phyloP scores from a whole-genome alignment of 495 filamentous ascomycete genomes.

The Aspergillus taichungensis region DNA sequence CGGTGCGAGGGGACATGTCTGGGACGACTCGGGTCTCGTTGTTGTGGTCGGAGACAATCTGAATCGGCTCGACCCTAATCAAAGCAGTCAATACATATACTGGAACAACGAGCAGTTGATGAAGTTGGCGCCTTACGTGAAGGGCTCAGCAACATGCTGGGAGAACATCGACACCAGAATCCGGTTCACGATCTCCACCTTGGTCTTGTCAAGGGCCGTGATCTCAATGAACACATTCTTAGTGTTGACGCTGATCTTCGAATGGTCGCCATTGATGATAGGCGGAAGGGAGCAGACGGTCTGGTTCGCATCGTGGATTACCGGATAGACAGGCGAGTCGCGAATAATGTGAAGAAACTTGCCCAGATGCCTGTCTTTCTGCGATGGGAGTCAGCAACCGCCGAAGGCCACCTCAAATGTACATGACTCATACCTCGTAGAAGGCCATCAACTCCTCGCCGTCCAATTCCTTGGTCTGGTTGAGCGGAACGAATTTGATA shows the following conservation, averaged over 20 bases:
- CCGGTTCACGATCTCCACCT: conserved; percentile 90
- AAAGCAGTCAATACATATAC: not conserved
- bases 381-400: conserved; percentile 8
- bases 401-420: not conserved
- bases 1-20: conserved; percentile 62
- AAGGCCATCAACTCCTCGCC: conserved; percentile 86
- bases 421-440: conserved; percentile 55
- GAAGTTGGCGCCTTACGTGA: conserved; percentile 47
- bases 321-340: conserved; percentile 91
- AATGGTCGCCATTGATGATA: conserved; percentile 95
- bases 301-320: conserved; percentile 82
- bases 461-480: conserved; percentile 81
- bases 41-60: conserved; percentile 89
- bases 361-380: conserved; percentile 76
- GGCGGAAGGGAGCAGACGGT: conserved; percentile 90
- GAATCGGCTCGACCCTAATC: conserved; percentile 70
- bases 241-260: conserved; percentile 85
- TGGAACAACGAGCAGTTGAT: not conserved
- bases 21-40: conserved; percentile 69
- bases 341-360: conserved; percentile 85
- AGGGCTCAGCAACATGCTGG: conserved; percentile 75
- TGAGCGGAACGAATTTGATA: conserved; percentile 84
- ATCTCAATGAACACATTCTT: conserved; percentile 95
- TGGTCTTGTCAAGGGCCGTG: conserved; percentile 93
- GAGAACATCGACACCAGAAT: conserved; percentile 98